Evolutionary conservation across 768 basidiomycete species (phyloP).

Genomic region (Termitomyces sp.): DNA sequence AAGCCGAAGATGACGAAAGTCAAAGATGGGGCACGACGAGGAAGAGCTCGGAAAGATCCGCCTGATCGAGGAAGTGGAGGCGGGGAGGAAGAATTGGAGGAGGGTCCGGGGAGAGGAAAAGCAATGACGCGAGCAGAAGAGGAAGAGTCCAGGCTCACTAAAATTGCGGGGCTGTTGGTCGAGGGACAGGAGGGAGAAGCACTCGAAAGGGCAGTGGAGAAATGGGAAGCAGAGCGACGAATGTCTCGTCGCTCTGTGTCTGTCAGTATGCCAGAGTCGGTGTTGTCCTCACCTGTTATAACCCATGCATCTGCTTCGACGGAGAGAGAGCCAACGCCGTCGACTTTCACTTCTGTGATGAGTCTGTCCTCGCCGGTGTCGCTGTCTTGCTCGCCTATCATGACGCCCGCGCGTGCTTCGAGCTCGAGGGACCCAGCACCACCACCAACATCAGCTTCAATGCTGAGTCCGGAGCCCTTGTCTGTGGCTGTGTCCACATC

Average conservation of each 20-base stretch:
- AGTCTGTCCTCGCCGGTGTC: not conserved
- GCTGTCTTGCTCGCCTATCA: not conserved
- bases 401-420: not conserved
- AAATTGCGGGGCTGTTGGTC: slow-evolving; percentile 64
- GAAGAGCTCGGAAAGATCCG: slow-evolving; percentile 15
- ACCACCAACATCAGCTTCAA: not conserved
- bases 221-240: slow-evolving; percentile 46
- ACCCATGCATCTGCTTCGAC: not conserved
- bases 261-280: not conserved
- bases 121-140: slow-evolving; percentile 16
- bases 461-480: not conserved
- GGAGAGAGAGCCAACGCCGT: not conserved
- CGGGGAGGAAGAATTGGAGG: slow-evolving; percentile 8
- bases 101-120: slow-evolving; percentile 23
- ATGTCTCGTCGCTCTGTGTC: not conserved
- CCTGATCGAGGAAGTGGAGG: slow-evolving; percentile 25
- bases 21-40: slow-evolving; percentile 22
- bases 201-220: slow-evolving; percentile 58
- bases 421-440: not conserved
- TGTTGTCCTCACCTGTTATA: not conserved
- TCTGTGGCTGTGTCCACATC: not conserved
- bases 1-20: slow-evolving; percentile 29
- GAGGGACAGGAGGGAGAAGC: slow-evolving; percentile 64
- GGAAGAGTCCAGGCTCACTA: slow-evolving; percentile 55
- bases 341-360: not conserved